Evolutionary conservation across 257 asterid species (phyloP), one percentile per base, ranked within the genome.

Genomic region (Coffea eugenioides): DNA sequence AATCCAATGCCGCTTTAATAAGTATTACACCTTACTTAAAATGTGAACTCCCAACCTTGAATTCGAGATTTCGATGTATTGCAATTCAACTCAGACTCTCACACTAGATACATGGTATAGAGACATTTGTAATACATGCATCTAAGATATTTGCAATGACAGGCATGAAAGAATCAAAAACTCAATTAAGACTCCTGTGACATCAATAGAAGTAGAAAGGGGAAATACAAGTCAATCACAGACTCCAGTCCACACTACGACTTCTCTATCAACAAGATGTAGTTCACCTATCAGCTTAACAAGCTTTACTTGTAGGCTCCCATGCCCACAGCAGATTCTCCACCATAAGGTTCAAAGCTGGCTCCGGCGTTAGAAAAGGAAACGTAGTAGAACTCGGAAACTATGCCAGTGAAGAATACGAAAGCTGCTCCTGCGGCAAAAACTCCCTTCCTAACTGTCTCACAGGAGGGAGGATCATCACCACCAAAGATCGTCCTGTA

Each of bases 351-450:
- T 27, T 76, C 31, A 23, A 59, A 80, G 81, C 85, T 74, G 45
- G 84, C 94, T 77, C 86, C 82, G 4, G 99, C 86, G 81, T 82
- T 91, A 34, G 95, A 88, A 68, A 85, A 93, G 34, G 88, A 86
- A 51, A 84, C 82, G 69, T 92, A 94, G 85, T 89, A 96, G 75
- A 94, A 88, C 86, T 92, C 88, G 0, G 98, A 94, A 81, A 91
- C 64, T n/a, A 96, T 88, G 82, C 84, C 86, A 0, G 97, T 94
- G 92, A 96, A 85, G 48, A 96, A 70, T 41, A 85, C 80, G 36
- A 96, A 96, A 3, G 98, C 93, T 0, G 99, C 97, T 64, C 97
- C 99, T 2, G 99, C 97, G 6, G 95, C 99, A 48, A 96, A 96
- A 12, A 94, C 97, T 12, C 99, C 99, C 84, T 90, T 96, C 49